These are phyloP conservation scores for Ophiocordyceps unilateralis DNA, from an alignment of 2,329 filamentous ascomycete genomes.

Conservation along the genomic window DNA sequence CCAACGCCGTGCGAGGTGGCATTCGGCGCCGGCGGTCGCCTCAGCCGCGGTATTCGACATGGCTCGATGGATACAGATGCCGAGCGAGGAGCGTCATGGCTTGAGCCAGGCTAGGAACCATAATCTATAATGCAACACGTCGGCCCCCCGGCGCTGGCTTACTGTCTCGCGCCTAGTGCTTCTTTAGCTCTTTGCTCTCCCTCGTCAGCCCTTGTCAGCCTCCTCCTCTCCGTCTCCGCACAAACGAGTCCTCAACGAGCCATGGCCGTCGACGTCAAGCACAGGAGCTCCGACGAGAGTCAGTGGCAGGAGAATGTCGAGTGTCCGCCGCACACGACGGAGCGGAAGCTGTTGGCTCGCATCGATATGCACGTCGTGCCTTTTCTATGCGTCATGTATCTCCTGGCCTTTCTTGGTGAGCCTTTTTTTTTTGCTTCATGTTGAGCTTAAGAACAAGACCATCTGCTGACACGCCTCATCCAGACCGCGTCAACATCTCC, in stretches of 20 bases:
- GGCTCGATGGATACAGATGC: neutral
- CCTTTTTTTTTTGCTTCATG: neutral
- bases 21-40: neutral
- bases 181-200: neutral
- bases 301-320: neutral
- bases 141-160: neutral
- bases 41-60: neutral
- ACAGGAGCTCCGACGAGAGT: neutral
- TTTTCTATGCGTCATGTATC: conserved; percentile 54
- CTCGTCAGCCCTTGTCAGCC: neutral
- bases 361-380: conserved; percentile 59
- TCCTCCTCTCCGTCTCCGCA: neutral
- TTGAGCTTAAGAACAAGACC: too few relatives aligned
- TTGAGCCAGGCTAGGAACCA: too few relatives aligned
- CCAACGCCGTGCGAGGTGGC: neutral
- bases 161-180: neutral
- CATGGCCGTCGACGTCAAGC: neutral
- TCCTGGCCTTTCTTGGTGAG: conserved; percentile 47
- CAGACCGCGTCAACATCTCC: conserved; percentile 59
- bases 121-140: neutral
- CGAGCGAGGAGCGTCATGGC: neutral
- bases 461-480: neutral
- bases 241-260: too few relatives aligned
- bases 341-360: conserved; percentile 47
- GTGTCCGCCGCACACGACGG: conserved; percentile 39